Conservation (phyloP, 306 rosid species). For the Cicer cuneatum region DNA sequence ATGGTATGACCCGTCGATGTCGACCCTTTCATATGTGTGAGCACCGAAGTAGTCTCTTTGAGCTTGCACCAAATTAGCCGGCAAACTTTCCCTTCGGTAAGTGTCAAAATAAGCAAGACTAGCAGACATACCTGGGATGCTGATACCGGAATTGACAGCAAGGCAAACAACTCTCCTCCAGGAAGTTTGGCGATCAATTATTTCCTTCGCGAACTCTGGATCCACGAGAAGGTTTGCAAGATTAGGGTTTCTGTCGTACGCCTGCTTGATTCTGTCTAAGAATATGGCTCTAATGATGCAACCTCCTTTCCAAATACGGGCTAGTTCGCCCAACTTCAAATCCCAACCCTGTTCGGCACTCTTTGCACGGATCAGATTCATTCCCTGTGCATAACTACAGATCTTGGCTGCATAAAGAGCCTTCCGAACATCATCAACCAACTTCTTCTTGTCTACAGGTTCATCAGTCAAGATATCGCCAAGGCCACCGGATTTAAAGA, state of each 20-base stretch:
- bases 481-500: conserved; percentile 74
- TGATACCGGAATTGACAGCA: conserved; percentile 83
- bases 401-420: conserved; percentile 94
- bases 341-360: conserved; percentile 86
- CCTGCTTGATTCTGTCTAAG: conserved; percentile 87
- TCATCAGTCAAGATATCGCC: conserved; percentile 61
- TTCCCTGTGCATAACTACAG: conserved; percentile 96
- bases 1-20: conserved; percentile 79
- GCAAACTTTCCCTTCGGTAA: conserved; percentile 79
- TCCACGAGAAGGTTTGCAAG: conserved; percentile 94
- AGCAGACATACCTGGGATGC: conserved; percentile 94
- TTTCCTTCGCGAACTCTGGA: conserved; percentile 90
- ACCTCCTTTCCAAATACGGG: conserved; percentile 97
- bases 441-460: conserved; percentile 69
- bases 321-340: conserved; percentile 79
- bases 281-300: conserved; percentile 87
- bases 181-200: conserved; percentile 80
- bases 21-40: conserved; percentile 85
- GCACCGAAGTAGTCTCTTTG: conserved; percentile 95
- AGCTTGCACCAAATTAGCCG: conserved; percentile 95
- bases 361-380: conserved; percentile 94
- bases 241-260: conserved; percentile 76
- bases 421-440: conserved; percentile 85
- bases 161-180: conserved; percentile 92
- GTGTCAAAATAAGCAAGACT: conserved; percentile 90